Base-by-base conservation (phyloP, 164 flowering plant species). In the Liquidambar formosana region DNA sequence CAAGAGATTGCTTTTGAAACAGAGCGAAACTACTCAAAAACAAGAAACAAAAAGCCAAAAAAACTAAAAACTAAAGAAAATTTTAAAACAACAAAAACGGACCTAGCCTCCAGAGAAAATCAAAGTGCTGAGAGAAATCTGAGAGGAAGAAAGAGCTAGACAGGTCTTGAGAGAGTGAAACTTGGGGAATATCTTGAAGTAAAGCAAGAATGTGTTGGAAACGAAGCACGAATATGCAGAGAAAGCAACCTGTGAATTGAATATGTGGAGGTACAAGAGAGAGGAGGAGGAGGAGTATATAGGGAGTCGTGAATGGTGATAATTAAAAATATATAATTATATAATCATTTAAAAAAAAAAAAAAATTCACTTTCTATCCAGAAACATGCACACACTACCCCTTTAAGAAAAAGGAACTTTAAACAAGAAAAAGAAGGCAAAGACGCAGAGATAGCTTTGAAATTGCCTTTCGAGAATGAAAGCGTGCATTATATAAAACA, bases 321-420 rank as follows among this genome's bases (percentile, higher is more conserved):
- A 19, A 12, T 23, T 22, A 18, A 10, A 12, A 21, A 19, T 56
- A 2, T 56, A n/a, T n/a, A n/a, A n/a, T n/a, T n/a, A n/a, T n/a
- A n/a, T n/a, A n/a, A n/a, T n/a, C n/a, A n/a, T n/a, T n/a, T n/a
- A 9, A 19, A 5, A 19, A 54, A 19, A 54, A 15, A 54, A 54
- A n/a, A 10, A 54, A 5, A 21, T 25, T 6, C 13, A 13, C 26
- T 54, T 19, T 10, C 3, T 54, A 54, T 54, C 16, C 25, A 22
- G 26, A 21, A 54, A 22, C 22, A 19, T 44, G 18, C 21, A 19
- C 57, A 10, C 41, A 13, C 41, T 57, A 22, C 41, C 61, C 41
- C 61, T 57, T 57, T 57, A 57, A 21, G 61, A 57, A 57, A n/a
- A 57, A 27, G 61, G 38, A 57, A n/a, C 61, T 57, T 57, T 57